Percentiles rank a stretch among this genome's conserved stretches.
Evolutionary conservation across 768 basidiomycete species (phyloP).

Genomic region (Hericium alpestre): DNA sequence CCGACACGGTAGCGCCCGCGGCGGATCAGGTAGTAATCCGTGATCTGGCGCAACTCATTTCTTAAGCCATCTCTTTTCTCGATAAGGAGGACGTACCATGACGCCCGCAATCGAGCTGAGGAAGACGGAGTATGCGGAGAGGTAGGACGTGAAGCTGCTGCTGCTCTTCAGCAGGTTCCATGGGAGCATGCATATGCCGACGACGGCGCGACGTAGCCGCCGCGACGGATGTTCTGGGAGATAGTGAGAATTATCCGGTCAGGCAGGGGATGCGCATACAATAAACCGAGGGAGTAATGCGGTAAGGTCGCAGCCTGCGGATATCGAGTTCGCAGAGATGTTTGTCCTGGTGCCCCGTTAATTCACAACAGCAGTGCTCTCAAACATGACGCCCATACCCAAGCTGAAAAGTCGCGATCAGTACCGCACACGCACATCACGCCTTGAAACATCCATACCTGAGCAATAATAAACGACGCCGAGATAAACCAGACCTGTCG

Average conservation of each 20-base stretch:
- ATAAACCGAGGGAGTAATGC: slow-evolving; percentile 70
- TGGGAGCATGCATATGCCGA: slow-evolving; percentile 65
- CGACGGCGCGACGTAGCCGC: slow-evolving; percentile 74
- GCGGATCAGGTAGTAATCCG: slow-evolving; percentile 68
- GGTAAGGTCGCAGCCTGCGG: slow-evolving; percentile 76
- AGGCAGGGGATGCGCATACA: slow-evolving; percentile 24
- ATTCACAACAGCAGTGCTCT: background rate
- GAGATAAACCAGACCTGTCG: slow-evolving; percentile 67
- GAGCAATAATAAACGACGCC: slow-evolving; percentile 69
- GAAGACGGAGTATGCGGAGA: slow-evolving; percentile 76
- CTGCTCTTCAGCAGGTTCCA: slow-evolving; percentile 69
- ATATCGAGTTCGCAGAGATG: slow-evolving; percentile 75
- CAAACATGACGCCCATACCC: slow-evolving; percentile 1
- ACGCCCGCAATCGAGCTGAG: slow-evolving; percentile 73
- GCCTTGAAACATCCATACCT: slow-evolving; percentile 25
- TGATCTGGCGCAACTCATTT: slow-evolving; percentile 36
- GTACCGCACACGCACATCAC: no score
- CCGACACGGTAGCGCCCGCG: slow-evolving; percentile 59
- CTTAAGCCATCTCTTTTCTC: no score
- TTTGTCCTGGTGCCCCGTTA: slow-evolving; percentile 41
- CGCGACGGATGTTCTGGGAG: slow-evolving; percentile 65
- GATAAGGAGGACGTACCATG: slow-evolving; percentile 37
- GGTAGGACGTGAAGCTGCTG: slow-evolving; percentile 70
- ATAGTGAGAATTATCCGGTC: background rate
- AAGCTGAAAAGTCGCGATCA: no score